Percentiles rank a stretch among this genome's conserved stretches.
Evolutionary conservation across 768 basidiomycete genomes (phyloP).

Genomic region (Auricularia sp.): DNA sequence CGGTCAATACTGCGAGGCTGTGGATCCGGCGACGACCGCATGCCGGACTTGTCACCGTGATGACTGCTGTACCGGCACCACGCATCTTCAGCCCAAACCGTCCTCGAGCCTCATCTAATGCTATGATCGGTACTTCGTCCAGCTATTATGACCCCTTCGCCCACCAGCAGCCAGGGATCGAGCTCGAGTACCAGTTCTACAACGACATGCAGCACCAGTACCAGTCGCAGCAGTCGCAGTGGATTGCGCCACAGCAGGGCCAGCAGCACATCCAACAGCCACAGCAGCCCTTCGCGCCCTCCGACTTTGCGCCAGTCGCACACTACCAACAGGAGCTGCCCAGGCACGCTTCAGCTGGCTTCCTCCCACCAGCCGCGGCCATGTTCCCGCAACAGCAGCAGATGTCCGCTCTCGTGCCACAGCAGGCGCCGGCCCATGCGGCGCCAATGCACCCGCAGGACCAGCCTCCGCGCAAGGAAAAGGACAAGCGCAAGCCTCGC

Average conservation of each 20-base stretch:
- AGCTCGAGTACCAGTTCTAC: not conserved
- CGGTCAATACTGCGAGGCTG: no score
- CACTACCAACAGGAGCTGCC: not conserved
- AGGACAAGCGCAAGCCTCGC: slow-evolving; percentile 8
- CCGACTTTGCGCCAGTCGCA: not conserved
- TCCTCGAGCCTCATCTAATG: not conserved
- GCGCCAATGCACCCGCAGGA: not conserved
- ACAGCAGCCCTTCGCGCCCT: slow-evolving; percentile 6
- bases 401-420: no score
- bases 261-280: slow-evolving; percentile 13
- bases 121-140: not conserved
- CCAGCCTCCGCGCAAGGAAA: slow-evolving; percentile 6
- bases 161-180: not conserved
- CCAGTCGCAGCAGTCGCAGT: slow-evolving; percentile 9
- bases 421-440: not conserved
- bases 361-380: not conserved
- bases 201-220: slow-evolving; percentile 4
- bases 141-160: not conserved
- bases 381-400: no score
- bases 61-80: not conserved
- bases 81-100: not conserved
- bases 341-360: not conserved
- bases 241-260: slow-evolving; percentile 8
- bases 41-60: not conserved
- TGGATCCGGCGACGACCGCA: not conserved